Base-by-base conservation (phyloP, 441 rosid genomes). In the Erodium chrysanthum region DNA sequence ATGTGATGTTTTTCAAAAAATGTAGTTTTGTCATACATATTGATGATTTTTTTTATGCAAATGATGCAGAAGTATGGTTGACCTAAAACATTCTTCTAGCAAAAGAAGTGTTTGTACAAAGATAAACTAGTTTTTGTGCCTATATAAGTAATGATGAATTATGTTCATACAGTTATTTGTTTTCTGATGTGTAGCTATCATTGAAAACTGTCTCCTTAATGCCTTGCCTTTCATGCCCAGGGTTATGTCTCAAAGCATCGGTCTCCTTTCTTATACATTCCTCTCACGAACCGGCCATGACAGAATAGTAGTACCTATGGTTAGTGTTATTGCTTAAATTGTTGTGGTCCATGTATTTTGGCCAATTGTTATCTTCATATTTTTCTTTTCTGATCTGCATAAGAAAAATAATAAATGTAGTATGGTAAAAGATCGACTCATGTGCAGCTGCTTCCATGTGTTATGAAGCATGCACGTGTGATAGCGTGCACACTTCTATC, bases 231-330 rank as follows among this genome's bases (percentile, higher is more conserved):
- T 66, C 25, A 44, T 68, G 62, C 70, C 70, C 79, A 89, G 97
- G 72, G 75, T 75, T 6, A 74, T 76, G 79, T 86, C 96, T 70
- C 93, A 83, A 71, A 91, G 96, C 79, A 80, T 91, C 10, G 98
- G 98, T 69, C 93, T 91, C 69, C 87, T 94, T 25, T 93, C 98
- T 54, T 94, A 88, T 73, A 85, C 98, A 42, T 94, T 86, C 83
- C 81, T 94, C 78, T 81, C 85, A 17, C 83, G 35, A 67, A 84
- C 86, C 12, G 93, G 96, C 64, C 80, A 83, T 79, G 89, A 94
- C 72, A 83, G 97, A 77, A 91, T 94, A 67, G 88, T 89, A 58
- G 97, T 94, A 65, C 97, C 98, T 61, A 91, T 94, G 88, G 96
- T 94, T 69, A 84, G 87, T 80, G 75, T 74, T 63, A 35, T 73